Conservation (phyloP, 2,329 filamentous ascomycete genomes). For the Fusarium zealandicum region DNA sequence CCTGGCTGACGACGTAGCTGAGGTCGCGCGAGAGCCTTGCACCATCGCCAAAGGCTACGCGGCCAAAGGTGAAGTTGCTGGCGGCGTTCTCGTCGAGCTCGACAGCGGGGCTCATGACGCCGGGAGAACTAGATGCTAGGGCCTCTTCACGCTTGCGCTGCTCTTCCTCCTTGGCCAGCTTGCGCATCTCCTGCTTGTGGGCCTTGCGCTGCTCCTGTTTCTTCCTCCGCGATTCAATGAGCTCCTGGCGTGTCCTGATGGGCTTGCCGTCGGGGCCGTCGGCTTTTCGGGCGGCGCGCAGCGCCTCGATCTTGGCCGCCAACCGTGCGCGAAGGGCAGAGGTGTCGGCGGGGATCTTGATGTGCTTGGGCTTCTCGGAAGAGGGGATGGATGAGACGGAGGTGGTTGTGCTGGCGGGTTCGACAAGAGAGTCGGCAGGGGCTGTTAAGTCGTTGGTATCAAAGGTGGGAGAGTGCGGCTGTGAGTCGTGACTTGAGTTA, state of each 20-base stretch:
- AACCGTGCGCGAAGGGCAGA: slow-evolving; percentile 80
- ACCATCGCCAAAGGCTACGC: slow-evolving; percentile 89
- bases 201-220: slow-evolving; percentile 88
- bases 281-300: slow-evolving; percentile 86
- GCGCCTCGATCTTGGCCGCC: slow-evolving; percentile 81
- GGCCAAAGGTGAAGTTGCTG: slow-evolving; percentile 86
- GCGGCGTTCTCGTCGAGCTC: slow-evolving; percentile 56
- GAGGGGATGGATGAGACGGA: slow-evolving; percentile 73
- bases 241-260: slow-evolving; percentile 85
- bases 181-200: slow-evolving; percentile 85
- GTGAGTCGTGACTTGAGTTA: slow-evolving; percentile 61
- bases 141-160: slow-evolving; percentile 70
- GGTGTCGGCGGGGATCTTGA: slow-evolving; percentile 73
- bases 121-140: slow-evolving; percentile 67
- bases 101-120: slow-evolving; percentile 63
- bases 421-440: slow-evolving; percentile 49
- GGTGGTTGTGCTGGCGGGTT: slow-evolving; percentile 66
- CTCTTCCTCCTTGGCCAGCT: slow-evolving; percentile 81
- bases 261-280: slow-evolving; percentile 79
- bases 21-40: slow-evolving; percentile 78
- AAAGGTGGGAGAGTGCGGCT: slow-evolving; percentile 59
- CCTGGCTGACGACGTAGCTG: slow-evolving; percentile 60
- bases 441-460: slow-evolving; percentile 59
- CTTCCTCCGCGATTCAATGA: slow-evolving; percentile 86
- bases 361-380: slow-evolving; percentile 68